Percentiles rank a stretch among this genome's conserved stretches.
Conservation (phyloP, 805 yeast species). For the Ogataea minuta region DNA sequence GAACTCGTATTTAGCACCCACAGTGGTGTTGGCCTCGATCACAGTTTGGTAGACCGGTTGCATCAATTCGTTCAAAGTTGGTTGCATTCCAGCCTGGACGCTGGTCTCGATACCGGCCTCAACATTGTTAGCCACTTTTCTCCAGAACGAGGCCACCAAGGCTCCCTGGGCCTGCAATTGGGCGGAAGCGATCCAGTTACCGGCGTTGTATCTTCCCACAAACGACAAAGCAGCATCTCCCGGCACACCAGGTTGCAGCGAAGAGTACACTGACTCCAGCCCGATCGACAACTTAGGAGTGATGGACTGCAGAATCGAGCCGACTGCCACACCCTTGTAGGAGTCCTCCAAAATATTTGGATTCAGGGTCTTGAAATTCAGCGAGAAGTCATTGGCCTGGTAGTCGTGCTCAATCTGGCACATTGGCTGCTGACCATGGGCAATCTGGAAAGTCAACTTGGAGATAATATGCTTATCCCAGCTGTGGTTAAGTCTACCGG, state of each 20-base stretch:
- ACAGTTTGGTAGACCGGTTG: slow-evolving; percentile 78
- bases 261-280: slow-evolving; percentile 86
- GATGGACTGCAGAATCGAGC: slow-evolving; percentile 84
- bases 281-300: slow-evolving; percentile 85
- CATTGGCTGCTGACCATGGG: slow-evolving; percentile 89
- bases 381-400: slow-evolving; percentile 83
- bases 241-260: slow-evolving; percentile 64
- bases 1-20: slow-evolving; percentile 97
- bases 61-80: slow-evolving; percentile 72
- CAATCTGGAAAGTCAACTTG: slow-evolving; percentile 84
- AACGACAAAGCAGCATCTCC: slow-evolving; percentile 91
- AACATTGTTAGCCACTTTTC: slow-evolving; percentile 86
- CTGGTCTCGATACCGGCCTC: slow-evolving; percentile 94
- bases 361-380: slow-evolving; percentile 88
- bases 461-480: slow-evolving; percentile 80
- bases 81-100: slow-evolving; percentile 74
- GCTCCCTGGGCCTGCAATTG: slow-evolving; percentile 94
- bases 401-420: slow-evolving; percentile 94
- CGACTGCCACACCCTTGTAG: slow-evolving; percentile 90
- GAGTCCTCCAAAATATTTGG: slow-evolving; percentile 75
- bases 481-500: slow-evolving; percentile 88
- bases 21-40: slow-evolving; percentile 86
- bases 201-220: slow-evolving; percentile 84
- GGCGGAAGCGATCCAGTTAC: slow-evolving; percentile 90
- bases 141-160: slow-evolving; percentile 86